phyloP scores from a whole-genome alignment of 2,329 filamentous ascomycete species.

The Alternaria dauci region DNA sequence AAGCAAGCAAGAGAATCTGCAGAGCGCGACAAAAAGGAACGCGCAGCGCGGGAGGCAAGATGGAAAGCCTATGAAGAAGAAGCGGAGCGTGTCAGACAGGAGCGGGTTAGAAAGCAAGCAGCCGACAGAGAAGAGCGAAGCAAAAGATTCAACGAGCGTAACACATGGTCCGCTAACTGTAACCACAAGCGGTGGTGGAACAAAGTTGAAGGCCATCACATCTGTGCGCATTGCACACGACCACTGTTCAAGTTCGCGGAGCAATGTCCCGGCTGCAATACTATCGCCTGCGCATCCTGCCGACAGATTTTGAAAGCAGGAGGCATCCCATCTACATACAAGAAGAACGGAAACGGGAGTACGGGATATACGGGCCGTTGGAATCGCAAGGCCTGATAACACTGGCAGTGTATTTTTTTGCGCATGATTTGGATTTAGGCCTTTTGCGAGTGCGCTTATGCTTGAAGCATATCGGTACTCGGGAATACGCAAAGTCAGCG shows the following conservation, averaged over 20 bases:
- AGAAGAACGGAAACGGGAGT: neutral
- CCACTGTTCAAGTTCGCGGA: neutral
- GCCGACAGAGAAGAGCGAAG: neutral
- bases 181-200: neutral
- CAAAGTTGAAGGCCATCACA: constrained; percentile 1
- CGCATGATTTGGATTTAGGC: neutral
- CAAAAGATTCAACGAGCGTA: neutral
- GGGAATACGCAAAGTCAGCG: neutral
- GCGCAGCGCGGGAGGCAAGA: neutral
- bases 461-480: neutral
- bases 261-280: constrained; percentile 6
- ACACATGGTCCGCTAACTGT: neutral
- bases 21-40: neutral
- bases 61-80: neutral
- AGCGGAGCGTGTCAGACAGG: neutral
- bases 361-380: neutral
- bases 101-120: neutral
- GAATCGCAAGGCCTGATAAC: neutral
- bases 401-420: neutral
- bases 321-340: neutral
- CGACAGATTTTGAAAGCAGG: neutral
- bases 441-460: neutral
- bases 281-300: neutral
- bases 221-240: constrained; percentile 2
- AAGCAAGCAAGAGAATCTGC: neutral